Evolutionary conservation across 2,329 filamentous ascomycete species (phyloP), one percentile per base, ranked within the genome.

Genomic region (Madurella mycetomatis): DNA sequence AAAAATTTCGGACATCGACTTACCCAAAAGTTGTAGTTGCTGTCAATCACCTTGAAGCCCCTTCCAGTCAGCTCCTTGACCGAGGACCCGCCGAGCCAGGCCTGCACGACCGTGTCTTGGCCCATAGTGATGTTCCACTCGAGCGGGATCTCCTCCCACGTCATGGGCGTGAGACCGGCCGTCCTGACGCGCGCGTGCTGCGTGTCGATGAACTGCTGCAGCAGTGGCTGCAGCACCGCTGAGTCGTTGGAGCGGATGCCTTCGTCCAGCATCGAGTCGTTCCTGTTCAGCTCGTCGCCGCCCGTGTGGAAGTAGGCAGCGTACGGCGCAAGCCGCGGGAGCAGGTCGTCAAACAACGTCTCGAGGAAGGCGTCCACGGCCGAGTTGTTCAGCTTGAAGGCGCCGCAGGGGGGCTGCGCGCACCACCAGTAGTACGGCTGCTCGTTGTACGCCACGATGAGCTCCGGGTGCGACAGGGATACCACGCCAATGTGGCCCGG

Each of bases 141-240:
- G 9, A 88, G 74, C 1, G 90, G 75, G 78, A 94, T 90, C 70
- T 95, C 91, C 69, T 96, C 90, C 91, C 91, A 95, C 1, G 92
- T 88, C 18, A 95, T 74, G 0, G 90, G 89, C 5, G 79, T 81
- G 49, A 95, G 72, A 4, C 86, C 86, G 5, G 79, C 76, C 42
- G 78, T 72, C 44, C 82, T 75, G 41, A 94, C 76, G 44, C 84
- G 81, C 31, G 71, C 76, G 68, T 92, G 87, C 63, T 85, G 84
- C 60, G 80, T 78, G 67, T 88, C 81, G 59, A 95, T 75, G 66
- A 95, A 90, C 54, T 79, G 82, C 67, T 95, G 89, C 67, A 96
- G 79, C 18, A 94, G 77, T 1, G 90, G 88, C 65, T 82, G 79
- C 39, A 95, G 74, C 13, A 92, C 78, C 1, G 74, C 70, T 0